phyloP scores from a whole-genome alignment of 1,284 basidiomycete genomes.

The Xerocomus cyaneibrunnescens region DNA sequence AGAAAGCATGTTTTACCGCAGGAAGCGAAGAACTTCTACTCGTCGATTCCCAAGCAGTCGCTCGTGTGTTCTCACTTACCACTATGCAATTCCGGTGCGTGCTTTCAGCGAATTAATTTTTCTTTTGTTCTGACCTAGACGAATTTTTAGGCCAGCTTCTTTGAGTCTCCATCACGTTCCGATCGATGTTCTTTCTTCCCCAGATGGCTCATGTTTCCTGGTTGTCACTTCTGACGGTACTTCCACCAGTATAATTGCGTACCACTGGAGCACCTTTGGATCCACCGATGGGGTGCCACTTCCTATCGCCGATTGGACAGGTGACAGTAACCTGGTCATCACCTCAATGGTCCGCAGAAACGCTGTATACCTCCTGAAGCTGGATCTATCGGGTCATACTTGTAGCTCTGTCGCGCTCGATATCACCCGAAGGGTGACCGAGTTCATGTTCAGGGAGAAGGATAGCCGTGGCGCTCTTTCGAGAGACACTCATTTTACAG shows the following conservation, averaged over 20 bases:
- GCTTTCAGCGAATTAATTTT: neutral
- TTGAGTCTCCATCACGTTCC: constrained; percentile 41
- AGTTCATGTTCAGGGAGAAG: constrained; percentile 53
- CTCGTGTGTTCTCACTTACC: constrained; percentile 50
- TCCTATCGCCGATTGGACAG: constrained; percentile 30
- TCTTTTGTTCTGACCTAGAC: neutral
- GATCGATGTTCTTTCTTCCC: constrained; percentile 40
- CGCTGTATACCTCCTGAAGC: constrained; percentile 42
- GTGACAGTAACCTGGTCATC: constrained; percentile 32
- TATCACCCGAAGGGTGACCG: constrained; percentile 53
- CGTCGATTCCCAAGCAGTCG: constrained; percentile 42
- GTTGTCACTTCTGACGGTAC: constrained; percentile 28
- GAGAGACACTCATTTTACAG: constrained; percentile 23
- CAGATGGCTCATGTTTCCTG: constrained; percentile 56
- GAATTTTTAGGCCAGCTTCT: constrained; percentile 44
- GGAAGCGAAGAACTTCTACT: constrained; percentile 53
- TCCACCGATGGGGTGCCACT: constrained; percentile 45
- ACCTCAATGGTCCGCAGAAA: constrained; percentile 47
- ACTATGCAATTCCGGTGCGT: constrained; percentile 53
- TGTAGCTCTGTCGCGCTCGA: constrained; percentile 47
- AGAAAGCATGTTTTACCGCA: constrained; percentile 40
- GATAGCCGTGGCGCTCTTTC: constrained; percentile 16
- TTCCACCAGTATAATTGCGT: constrained; percentile 35
- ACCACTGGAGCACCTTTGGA: constrained; percentile 59
- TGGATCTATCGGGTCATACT: constrained; percentile 34